These are phyloP conservation scores for Saksenaea oblongispora DNA, from an alignment of 371 early-diverging fungal species.

Conservation along the genomic window DNA sequence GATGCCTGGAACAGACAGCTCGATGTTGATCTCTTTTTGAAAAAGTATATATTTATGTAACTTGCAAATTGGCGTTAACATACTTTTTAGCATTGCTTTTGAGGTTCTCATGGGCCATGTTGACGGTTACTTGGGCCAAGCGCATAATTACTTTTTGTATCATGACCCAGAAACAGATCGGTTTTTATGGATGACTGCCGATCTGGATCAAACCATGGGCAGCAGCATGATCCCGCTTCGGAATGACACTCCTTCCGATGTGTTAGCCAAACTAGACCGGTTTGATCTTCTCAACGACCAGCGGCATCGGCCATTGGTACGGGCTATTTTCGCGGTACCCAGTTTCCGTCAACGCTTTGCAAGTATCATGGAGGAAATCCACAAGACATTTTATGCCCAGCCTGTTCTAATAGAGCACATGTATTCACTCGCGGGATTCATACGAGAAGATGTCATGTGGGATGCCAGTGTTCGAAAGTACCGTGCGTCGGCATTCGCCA, in stretches of 20 bases:
- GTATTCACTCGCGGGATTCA: constrained; percentile 11
- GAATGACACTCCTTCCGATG: not conserved
- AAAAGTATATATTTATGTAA: constrained; percentile 22
- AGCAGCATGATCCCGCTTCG: constrained; percentile 22
- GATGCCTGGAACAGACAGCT: constrained; percentile 37
- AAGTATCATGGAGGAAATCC: constrained; percentile 16
- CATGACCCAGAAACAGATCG: constrained; percentile 18
- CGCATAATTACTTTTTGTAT: constrained; percentile 43
- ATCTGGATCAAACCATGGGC: constrained; percentile 41
- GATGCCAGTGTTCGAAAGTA: constrained; percentile 10
- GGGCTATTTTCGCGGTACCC: constrained; percentile 18
- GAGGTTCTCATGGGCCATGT: constrained; percentile 38
- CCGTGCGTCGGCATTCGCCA: constrained; percentile 3
- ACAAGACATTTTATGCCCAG: constrained; percentile 9
- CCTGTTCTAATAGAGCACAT: constrained; percentile 9
- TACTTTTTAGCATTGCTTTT: constrained; percentile 21
- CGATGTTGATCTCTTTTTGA: constrained; percentile 48
- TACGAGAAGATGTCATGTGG: constrained; percentile 30
- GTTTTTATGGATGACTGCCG: constrained; percentile 35
- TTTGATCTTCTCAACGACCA: constrained; percentile 18
- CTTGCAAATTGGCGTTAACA: not conserved
- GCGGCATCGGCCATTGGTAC: constrained; percentile 21
- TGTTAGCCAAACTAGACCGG: constrained; percentile 12
- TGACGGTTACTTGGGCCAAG: constrained; percentile 40
- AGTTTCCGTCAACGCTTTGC: constrained; percentile 15